A percentile compares a stretch with the other conserved stretches of the same genome.
Evolutionary conservation across 1,284 basidiomycete species (phyloP).

Genomic region (Cystobasidium sp.): DNA sequence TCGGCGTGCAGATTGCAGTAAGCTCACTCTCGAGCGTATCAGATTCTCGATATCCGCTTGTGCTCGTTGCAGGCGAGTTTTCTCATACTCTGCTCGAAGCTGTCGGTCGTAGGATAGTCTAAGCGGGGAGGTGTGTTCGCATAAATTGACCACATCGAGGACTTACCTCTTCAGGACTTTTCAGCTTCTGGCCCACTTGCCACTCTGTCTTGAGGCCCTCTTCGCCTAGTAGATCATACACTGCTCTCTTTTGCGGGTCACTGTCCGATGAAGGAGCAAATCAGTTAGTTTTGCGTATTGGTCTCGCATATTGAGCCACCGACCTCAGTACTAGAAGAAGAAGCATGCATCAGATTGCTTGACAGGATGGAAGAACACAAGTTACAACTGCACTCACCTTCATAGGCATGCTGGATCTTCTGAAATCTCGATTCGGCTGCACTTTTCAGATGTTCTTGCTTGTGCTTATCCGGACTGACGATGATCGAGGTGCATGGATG

Average conservation of each 20-base stretch:
- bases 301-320: neutral
- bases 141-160: too few species aligned
- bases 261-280: constrained; percentile 48
- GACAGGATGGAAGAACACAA: constrained; percentile 52
- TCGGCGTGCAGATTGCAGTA: neutral
- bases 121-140: neutral
- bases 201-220: constrained; percentile 72
- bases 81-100: constrained; percentile 62
- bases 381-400: constrained; percentile 62
- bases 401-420: constrained; percentile 76
- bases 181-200: constrained; percentile 59
- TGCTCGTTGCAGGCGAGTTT: constrained; percentile 59
- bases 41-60: constrained; percentile 61
- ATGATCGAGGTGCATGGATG: constrained; percentile 52
- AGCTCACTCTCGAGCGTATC: constrained; percentile 62
- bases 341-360: constrained; percentile 53
- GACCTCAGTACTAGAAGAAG: constrained; percentile 43
- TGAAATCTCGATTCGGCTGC: constrained; percentile 70
- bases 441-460: constrained; percentile 64
- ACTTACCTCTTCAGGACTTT: constrained; percentile 66
- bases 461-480: constrained; percentile 77
- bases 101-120: constrained; percentile 49
- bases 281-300: neutral
- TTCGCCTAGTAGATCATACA: constrained; percentile 76
- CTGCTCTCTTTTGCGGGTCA: constrained; percentile 72